These are phyloP conservation scores for Exophiala alcalophila DNA, from an alignment of 2,329 filamentous ascomycete species.

Conservation along the genomic window DNA sequence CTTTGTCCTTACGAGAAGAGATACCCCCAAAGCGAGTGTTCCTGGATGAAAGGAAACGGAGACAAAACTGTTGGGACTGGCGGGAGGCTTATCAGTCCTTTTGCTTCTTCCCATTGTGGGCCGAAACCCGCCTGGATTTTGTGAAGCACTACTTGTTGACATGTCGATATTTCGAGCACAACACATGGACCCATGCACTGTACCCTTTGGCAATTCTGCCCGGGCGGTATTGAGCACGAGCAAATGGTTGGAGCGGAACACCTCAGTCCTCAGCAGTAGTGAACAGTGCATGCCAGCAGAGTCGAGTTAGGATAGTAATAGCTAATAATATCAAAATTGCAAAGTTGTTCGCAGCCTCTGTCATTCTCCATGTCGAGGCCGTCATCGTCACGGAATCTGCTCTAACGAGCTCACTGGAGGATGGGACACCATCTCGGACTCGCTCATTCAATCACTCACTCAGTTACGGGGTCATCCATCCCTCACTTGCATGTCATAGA, in stretches of 20 bases:
- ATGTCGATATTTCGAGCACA: conserved; percentile 19
- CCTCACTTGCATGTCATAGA: no score
- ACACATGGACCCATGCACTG: neutral
- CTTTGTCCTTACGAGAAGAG: conserved; percentile 29
- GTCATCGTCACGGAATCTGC: no score
- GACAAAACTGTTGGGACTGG: conserved; percentile 1
- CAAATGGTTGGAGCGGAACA: conserved; percentile 1
- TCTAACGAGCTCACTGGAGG: no score
- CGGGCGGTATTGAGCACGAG: conserved; percentile 1
- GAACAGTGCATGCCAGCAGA: conserved; percentile 14
- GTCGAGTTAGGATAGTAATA: conserved; percentile 24
- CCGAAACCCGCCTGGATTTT: conserved; percentile 9
- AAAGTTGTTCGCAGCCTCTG: no score
- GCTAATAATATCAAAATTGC: conserved; percentile 21
- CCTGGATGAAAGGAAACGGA: conserved; percentile 18
- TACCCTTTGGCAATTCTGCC: neutral
- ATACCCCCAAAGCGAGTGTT: conserved; percentile 25
- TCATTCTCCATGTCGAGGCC: no score
- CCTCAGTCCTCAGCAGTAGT: conserved; percentile 10
- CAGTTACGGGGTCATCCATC: no score
- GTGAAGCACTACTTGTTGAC: conserved; percentile 8
- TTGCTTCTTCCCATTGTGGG: conserved; percentile 2
- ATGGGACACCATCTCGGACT: no score
- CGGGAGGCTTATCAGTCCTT: conserved; percentile 21
- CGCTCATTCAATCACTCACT: no score